Percentiles rank a stretch among this genome's conserved stretches.
phyloP scores from a whole-genome alignment of 768 basidiomycete species.

The Trametes maxima region DNA sequence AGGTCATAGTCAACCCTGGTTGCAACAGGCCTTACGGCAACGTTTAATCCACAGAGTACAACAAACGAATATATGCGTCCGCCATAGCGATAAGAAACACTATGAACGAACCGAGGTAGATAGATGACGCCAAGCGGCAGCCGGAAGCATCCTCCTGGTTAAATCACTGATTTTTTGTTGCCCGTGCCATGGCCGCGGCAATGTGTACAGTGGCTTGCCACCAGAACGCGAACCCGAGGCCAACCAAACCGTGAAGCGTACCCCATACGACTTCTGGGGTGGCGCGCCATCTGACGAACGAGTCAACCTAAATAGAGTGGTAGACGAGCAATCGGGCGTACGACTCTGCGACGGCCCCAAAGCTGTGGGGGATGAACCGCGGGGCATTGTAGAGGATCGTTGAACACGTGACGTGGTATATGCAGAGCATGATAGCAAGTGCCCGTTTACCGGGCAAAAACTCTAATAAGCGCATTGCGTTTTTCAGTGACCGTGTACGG shows the following conservation, averaged over 20 bases:
- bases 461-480: constrained; percentile 43
- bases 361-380: constrained; percentile 74
- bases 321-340: constrained; percentile 37
- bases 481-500: neutral
- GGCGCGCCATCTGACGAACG: constrained; percentile 48
- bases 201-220: constrained; percentile 74
- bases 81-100: too few relatives aligned
- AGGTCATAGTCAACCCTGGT: too few relatives aligned
- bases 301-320: neutral
- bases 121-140: too few relatives aligned
- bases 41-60: too few relatives aligned
- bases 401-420: constrained; percentile 75
- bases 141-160: too few relatives aligned
- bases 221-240: constrained; percentile 75
- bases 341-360: constrained; percentile 64
- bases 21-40: too few relatives aligned
- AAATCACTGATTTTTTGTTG: constrained; percentile 25
- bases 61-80: too few relatives aligned
- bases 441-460: constrained; percentile 87
- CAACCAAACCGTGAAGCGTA: constrained; percentile 67
- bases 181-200: constrained; percentile 22
- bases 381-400: constrained; percentile 77
- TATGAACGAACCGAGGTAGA: too few relatives aligned
- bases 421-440: constrained; percentile 70
- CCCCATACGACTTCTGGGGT: constrained; percentile 81